phyloP scores from a whole-genome alignment of 2,329 filamentous ascomycete species.

The Colletotrichum tamarilloi region DNA sequence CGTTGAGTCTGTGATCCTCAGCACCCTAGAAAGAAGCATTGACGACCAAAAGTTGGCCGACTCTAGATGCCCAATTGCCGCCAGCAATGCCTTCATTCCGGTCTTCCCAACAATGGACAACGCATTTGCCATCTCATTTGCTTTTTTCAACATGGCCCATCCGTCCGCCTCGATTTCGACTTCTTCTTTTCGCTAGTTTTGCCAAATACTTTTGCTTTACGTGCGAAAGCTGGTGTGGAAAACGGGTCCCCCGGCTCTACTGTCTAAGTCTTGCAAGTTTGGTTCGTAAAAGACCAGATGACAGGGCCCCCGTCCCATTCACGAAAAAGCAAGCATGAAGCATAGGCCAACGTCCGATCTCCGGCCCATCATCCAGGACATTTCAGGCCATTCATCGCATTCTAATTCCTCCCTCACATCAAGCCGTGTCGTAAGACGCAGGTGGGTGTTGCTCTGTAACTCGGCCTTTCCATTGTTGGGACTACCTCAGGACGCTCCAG shows the following conservation, averaged over 20 bases:
- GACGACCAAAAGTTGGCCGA: constrained; percentile 12
- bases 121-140: constrained; percentile 23
- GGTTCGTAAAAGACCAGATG: background rate
- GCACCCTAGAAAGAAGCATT: constrained; percentile 31
- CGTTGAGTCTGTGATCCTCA: constrained; percentile 28
- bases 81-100: background rate
- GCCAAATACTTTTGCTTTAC: background rate
- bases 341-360: constrained; percentile 8
- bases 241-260: background rate
- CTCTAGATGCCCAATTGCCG: constrained; percentile 13
- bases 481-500: background rate
- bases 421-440: background rate
- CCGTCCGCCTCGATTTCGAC: background rate
- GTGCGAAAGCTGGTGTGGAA: constrained; percentile 3
- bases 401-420: background rate
- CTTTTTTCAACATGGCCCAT: background rate
- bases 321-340: constrained; percentile 21
- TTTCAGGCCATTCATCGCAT: constrained; percentile 4
- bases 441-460: background rate
- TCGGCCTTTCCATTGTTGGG: constrained; percentile 5
- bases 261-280: background rate
- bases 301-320: background rate
- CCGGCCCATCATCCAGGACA: constrained; percentile 8
- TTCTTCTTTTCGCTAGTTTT: background rate
- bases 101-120: constrained; percentile 29